Evolutionary conservation across 441 rosid species (phyloP), one percentile per base, ranked within the genome.

Genomic region (Melastoma candidum): DNA sequence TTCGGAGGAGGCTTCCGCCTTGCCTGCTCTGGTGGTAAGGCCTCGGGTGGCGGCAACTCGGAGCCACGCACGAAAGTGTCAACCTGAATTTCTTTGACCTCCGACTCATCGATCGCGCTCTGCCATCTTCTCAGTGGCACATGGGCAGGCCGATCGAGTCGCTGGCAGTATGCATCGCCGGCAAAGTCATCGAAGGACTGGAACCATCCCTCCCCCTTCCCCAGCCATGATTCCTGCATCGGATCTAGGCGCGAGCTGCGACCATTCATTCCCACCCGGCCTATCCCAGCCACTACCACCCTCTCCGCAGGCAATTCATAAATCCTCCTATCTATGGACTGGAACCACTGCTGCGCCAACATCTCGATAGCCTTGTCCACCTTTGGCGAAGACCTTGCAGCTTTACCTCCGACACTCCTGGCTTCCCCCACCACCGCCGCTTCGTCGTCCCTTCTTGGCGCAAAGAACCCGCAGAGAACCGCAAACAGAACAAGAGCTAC

Each of bases 161-260:
- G 13, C 43, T 3, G 43, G 25, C 43, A 68, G 60, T 56, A 67
- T 59, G 64, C 81, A 49, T 58, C 67, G n/a, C 80, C 68, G 12
- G 71, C 86, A 44, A 83, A 83, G 68, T 88, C 97, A 39, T 88
- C 90, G 54, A 71, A 78, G 67, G 75, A 81, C 46, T 85, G 79
- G 56, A 64, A 73, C 68, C 63, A 75, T 1, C 73, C 79, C 51
- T 65, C 82, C 2, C 58, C 44, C 46, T 17, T 74, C 51, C 68
- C 77, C 70, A 71, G 70, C 41, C 63, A 49, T 11, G 65, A 66
- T 0, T 74, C 87, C 14, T 77, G 67, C 44, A 79, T 71, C 53
- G 82, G 73, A 78, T 89, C 93, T 54, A 93, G 95, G 54, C 81
- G 83, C 9, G 95, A 85, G 63, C 76, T 81, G 17, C 90, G 76